A percentile compares a stretch with the other conserved stretches of the same genome.
These are phyloP conservation scores for Turnera subulata DNA, from an alignment of 345 rosid species.

Conservation along the genomic window DNA sequence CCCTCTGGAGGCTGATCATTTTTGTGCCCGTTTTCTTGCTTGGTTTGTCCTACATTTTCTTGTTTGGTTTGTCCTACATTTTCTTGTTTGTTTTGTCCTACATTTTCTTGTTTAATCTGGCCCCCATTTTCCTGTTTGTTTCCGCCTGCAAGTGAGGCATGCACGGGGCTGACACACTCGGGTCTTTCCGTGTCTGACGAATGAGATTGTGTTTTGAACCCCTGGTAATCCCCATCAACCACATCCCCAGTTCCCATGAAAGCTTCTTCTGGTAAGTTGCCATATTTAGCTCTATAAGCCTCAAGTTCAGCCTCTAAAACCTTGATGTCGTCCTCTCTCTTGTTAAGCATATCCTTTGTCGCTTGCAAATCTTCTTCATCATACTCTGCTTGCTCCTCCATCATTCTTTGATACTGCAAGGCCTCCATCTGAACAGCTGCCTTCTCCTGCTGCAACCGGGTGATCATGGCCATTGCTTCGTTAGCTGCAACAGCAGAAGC, in stretches of 20 bases:
- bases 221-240: conserved; percentile 23
- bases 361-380: conserved; percentile 82
- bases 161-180: conserved; percentile 14
- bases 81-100: too few relatives aligned
- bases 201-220: conserved; percentile 16
- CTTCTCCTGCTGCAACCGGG: conserved; percentile 81
- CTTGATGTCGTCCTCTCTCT: conserved; percentile 60
- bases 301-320: conserved; percentile 60
- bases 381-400: conserved; percentile 95
- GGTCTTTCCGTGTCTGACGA: too few relatives aligned
- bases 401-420: conserved; percentile 92
- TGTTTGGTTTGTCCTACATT: too few relatives aligned
- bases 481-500: conserved; percentile 92
- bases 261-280: conserved; percentile 38
- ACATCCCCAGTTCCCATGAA: conserved; percentile 21
- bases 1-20: conserved; percentile 6
- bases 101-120: too few relatives aligned
- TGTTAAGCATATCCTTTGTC: conserved; percentile 39
- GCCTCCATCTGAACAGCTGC: conserved; percentile 98
- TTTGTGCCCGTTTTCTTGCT: background rate
- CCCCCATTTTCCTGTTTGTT: conserved; percentile 14
- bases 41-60: too few relatives aligned
- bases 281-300: conserved; percentile 55
- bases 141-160: conserved; percentile 16
- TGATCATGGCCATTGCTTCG: conserved; percentile 94